Conservation (phyloP, 257 asterid species). For the Capsicum rhomboideum region DNA sequence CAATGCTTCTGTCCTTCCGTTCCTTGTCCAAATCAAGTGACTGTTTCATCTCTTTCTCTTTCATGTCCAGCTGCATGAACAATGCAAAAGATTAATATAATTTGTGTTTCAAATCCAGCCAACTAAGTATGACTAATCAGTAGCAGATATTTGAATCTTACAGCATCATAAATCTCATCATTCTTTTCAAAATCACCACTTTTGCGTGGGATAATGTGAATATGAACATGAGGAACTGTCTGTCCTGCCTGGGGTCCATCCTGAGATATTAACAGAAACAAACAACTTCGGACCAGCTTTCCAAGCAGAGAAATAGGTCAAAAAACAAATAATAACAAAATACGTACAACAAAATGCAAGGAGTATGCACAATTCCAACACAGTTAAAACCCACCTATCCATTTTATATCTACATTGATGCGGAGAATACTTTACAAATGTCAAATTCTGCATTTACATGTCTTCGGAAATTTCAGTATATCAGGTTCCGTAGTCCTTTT, state of each 20-base stretch:
- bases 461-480: neutral
- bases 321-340: neutral
- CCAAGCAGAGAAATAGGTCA: neutral
- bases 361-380: neutral
- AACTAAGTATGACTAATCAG: neutral
- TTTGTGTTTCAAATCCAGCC: neutral
- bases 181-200: conserved; percentile 71
- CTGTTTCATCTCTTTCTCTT: conserved; percentile 81
- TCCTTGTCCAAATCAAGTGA: conserved; percentile 82
- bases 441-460: neutral
- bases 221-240: conserved; percentile 81
- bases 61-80: conserved; percentile 51
- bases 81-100: neutral
- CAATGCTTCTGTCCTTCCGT: conserved; percentile 76
- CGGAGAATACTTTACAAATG: neutral
- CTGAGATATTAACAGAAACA: conserved; percentile 23
- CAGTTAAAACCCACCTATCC: neutral
- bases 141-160: conserved; percentile 22
- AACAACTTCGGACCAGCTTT: conserved; percentile 1
- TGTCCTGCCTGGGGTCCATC: conserved; percentile 97
- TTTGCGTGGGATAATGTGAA: conserved; percentile 83
- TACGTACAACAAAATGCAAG: neutral
- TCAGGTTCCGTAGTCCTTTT: neutral
- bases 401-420: neutral
- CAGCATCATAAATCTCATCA: conserved; percentile 87